Percentiles rank a stretch among this genome's conserved stretches.
These are phyloP conservation scores for Aspergillus funiculosus DNA, from an alignment of 495 filamentous ascomycete species.

Conservation along the genomic window DNA sequence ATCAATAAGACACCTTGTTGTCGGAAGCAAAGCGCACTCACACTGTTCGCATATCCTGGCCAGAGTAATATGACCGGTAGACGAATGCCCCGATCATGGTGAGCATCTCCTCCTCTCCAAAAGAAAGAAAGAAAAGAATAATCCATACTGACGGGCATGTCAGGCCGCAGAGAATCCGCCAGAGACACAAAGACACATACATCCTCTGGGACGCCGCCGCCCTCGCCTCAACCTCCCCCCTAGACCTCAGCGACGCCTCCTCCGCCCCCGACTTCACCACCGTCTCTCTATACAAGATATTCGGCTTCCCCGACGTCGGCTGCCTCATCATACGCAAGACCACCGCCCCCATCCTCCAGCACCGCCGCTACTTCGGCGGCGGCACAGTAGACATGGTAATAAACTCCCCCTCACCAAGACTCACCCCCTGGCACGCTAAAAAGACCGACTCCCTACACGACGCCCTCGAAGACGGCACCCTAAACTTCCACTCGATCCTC, in stretches of 20 bases:
- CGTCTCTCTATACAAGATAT: conserved; percentile 76
- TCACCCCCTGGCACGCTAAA: conserved; percentile 50
- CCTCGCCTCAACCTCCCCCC: conserved; percentile 57
- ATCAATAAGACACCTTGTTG: conserved; percentile 25
- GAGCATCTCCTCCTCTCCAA: not conserved
- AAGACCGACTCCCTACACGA: conserved; percentile 58
- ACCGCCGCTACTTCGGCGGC: conserved; percentile 69
- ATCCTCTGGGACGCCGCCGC: conserved; percentile 70
- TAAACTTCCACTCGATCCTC: conserved; percentile 72
- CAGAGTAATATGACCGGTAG: conserved; percentile 77
- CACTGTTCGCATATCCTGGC: conserved; percentile 69
- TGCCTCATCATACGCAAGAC: conserved; percentile 61
- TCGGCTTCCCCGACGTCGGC: conserved; percentile 73
- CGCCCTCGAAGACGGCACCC: conserved; percentile 68
- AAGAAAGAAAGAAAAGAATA: too few relatives aligned
- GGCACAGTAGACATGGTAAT: conserved; percentile 70
- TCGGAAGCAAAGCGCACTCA: conserved; percentile 24
- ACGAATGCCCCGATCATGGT: conserved; percentile 46
- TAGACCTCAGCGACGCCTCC: conserved; percentile 55
- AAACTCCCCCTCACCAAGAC: conserved; percentile 36
- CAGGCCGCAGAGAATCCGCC: conserved; percentile 53
- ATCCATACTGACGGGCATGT: not conserved
- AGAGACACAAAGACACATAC: conserved; percentile 48
- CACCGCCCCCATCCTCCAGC: conserved; percentile 55
- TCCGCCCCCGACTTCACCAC: conserved; percentile 66